phyloP scores from a whole-genome alignment of 202 grass and related monocot genomes.

The Schoenoplectus triqueter region DNA sequence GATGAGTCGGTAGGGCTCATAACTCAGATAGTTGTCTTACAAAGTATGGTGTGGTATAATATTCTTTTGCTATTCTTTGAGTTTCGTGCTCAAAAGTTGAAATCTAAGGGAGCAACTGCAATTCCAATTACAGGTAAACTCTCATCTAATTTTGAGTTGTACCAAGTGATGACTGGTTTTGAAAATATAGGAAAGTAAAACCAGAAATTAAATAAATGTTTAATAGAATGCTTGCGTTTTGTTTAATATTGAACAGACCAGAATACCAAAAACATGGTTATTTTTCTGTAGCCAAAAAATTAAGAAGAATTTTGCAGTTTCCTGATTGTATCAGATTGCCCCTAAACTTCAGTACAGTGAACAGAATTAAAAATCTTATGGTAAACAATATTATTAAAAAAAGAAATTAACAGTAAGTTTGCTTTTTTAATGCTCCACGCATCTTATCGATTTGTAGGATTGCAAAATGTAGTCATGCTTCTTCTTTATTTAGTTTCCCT shows the following conservation, averaged over 20 bases:
- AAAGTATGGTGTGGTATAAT: conserved; percentile 90
- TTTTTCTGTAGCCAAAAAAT: not conserved
- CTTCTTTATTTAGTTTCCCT: conserved; percentile 20
- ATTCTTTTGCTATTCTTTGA: conserved; percentile 74
- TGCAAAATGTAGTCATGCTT: not conserved
- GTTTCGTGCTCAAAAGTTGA: conserved; percentile 52
- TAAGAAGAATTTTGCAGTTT: not conserved
- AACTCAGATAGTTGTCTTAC: conserved; percentile 92
- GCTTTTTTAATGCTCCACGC: not conserved
- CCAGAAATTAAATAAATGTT: not conserved
- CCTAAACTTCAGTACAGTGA: conserved; percentile 4
- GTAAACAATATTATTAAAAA: not conserved
- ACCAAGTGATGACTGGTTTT: not conserved
- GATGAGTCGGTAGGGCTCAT: conserved; percentile 71
- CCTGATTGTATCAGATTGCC: not conserved
- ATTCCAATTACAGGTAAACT: conserved; percentile 60
- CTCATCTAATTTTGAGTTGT: conserved; percentile 5
- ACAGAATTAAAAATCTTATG: not conserved
- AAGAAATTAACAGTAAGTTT: not conserved
- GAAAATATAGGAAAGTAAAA: conserved; percentile 28
- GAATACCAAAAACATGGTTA: not conserved
- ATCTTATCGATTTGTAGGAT: not conserved
- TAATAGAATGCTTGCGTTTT: not conserved
- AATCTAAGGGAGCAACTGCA: conserved; percentile 44
- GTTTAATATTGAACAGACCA: not conserved